Evolutionary conservation across 495 filamentous ascomycete species (phyloP).

Genomic region (Penicillium psychrofluorescens): DNA sequence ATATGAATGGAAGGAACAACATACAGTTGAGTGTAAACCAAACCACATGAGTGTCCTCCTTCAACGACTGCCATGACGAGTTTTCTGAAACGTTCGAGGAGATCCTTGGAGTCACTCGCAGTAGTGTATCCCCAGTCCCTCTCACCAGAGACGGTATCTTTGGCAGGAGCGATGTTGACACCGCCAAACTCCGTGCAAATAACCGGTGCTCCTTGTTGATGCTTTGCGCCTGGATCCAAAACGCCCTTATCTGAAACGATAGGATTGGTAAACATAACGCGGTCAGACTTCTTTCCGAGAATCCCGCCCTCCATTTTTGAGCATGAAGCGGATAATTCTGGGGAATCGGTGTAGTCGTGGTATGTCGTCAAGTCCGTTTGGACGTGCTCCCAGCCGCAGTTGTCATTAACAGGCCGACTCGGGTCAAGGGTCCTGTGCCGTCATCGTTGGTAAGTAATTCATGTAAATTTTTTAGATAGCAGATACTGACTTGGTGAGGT

Average conservation of each 20-base stretch:
- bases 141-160: slow-evolving; percentile 16
- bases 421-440: slow-evolving; percentile 41
- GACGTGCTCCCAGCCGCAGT: slow-evolving; percentile 59
- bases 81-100: slow-evolving; percentile 23
- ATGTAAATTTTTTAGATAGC: too few relatives aligned
- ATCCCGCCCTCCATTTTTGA: slow-evolving; percentile 35
- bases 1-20: slow-evolving; percentile 1
- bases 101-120: slow-evolving; percentile 24
- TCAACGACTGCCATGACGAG: slow-evolving; percentile 28
- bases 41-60: slow-evolving; percentile 27
- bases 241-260: slow-evolving; percentile 20
- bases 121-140: slow-evolving; percentile 37
- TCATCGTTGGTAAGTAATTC: too few relatives aligned
- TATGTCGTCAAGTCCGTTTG: slow-evolving; percentile 51
- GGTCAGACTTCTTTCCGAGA: slow-evolving; percentile 32
- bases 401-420: slow-evolving; percentile 55
- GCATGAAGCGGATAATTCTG: slow-evolving; percentile 40
- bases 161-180: slow-evolving; percentile 46
- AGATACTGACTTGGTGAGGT: slow-evolving; percentile 45
- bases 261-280: slow-evolving; percentile 41
- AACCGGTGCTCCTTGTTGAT: slow-evolving; percentile 43
- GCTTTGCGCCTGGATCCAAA: slow-evolving; percentile 35
- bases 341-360: slow-evolving; percentile 51
- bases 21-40: slow-evolving; percentile 35
- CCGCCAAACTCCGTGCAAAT: slow-evolving; percentile 55